Conservation (phyloP, 78 protist species). For the Dictyostelium capitatum region DNA sequence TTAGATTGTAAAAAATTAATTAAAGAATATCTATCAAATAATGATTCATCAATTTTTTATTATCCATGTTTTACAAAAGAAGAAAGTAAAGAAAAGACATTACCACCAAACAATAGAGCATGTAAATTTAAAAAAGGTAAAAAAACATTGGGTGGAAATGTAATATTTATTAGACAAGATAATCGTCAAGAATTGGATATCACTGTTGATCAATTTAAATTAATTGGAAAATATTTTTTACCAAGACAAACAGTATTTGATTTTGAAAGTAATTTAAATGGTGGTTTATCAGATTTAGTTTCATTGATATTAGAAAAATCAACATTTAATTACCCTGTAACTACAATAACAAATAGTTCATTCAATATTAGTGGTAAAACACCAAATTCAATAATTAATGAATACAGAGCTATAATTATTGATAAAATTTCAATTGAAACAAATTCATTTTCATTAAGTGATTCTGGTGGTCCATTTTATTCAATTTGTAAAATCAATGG, state of each 20-base stretch:
- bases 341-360: too few relatives aligned
- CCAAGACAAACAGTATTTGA: background rate
- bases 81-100: background rate
- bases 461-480: background rate
- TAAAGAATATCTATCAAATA: background rate
- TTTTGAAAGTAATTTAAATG: background rate
- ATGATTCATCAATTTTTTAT: constrained; percentile 2
- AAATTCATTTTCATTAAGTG: background rate
- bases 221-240: background rate
- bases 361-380: background rate
- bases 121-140: background rate
- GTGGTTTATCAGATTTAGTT: background rate
- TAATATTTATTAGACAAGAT: background rate
- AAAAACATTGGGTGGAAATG: background rate
- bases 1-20: background rate
- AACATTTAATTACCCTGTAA: background rate
- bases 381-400: background rate
- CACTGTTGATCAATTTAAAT: background rate
- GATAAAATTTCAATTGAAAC: background rate
- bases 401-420: background rate
- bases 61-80: background rate
- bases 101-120: background rate
- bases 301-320: background rate
- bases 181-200: background rate
- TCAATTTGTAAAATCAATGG: background rate